Evolutionary conservation across 2,329 filamentous ascomycete species (phyloP), one percentile per base, ranked within the genome.

Genomic region (Dactylellina cionopaga): DNA sequence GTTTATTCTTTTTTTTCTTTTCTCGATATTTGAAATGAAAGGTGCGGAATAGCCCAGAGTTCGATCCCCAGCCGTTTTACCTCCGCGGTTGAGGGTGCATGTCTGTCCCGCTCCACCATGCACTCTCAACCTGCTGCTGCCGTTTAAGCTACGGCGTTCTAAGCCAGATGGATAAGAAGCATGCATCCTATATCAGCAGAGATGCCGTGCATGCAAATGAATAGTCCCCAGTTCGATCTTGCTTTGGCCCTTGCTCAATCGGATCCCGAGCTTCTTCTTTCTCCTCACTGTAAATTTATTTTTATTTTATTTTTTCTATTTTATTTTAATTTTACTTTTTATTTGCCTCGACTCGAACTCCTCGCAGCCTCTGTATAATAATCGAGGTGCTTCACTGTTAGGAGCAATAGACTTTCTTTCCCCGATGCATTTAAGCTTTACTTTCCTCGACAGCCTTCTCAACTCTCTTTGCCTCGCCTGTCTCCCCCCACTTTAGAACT

Each of bases 351-450:
- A 47, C 29, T 29, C 22, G 11, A 19, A 22, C 66, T 64, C 41
- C 56, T 60, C 49, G 11, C 52, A 49, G 66, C 17, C 29, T 35
- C n/a, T n/a, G n/a, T n/a, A n/a, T n/a, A n/a, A n/a, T n/a, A n/a
- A 37, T 39, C 17, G 29, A 13, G 33, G 58, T 29, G 55, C 64
- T 47, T 60, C 39, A 22, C 13, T 25, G 56, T 58, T 60, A 63
- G 47, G 52, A 60, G 11, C 37, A 54, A 52, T 65, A 72, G 52
- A 72, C 68, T 72, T 72, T 63, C 60, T 33, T 37, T 39, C 35
- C 29, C 68, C 41, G 56, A 63, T 71, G 66, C 66, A 63, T 58
- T 58, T 71, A 72, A 65, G 51, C 68, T 72, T 72, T 72, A 44
- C 31, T 49, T 52, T 35, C 60, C 54, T 66, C 54, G 51, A 60